Percentiles rank a stretch among this genome's conserved stretches.
phyloP scores from a whole-genome alignment of 768 basidiomycete species.

The Boletus pseudo-olivaceus region DNA sequence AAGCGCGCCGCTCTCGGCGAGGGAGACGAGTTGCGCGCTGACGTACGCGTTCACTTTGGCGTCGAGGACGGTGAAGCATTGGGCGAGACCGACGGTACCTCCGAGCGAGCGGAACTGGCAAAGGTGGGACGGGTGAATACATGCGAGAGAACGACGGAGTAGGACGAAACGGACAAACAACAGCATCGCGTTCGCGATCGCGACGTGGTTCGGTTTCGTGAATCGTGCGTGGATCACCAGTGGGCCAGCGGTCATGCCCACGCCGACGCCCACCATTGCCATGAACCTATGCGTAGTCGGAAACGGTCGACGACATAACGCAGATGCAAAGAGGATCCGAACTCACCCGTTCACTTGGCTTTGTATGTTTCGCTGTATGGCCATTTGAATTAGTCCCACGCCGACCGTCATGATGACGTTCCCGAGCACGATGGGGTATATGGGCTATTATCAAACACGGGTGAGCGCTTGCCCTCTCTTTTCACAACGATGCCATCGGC shows the following conservation, averaged over 20 bases:
- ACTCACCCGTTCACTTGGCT: constrained; percentile 35
- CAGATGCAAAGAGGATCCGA: neutral
- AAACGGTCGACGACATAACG: neutral
- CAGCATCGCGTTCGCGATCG: constrained; percentile 40
- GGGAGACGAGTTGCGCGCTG: constrained; percentile 12
- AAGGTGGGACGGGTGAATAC: neutral
- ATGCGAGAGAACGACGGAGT: neutral
- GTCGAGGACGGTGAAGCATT: constrained; percentile 48
- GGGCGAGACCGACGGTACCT: constrained; percentile 53
- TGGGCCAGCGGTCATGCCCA: constrained; percentile 40
- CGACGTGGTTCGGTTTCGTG: constrained; percentile 39
- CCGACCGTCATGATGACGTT: constrained; percentile 35
- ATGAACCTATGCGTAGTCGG: constrained; percentile 34
- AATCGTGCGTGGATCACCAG: constrained; percentile 45
- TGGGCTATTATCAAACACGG: constrained; percentile 30
- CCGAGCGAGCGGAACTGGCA: constrained; percentile 45
- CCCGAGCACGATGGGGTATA: constrained; percentile 41
- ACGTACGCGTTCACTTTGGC: constrained; percentile 39
- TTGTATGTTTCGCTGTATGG: constrained; percentile 37
- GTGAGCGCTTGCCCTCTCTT: neutral
- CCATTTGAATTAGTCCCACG: constrained; percentile 42
- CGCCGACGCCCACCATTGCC: constrained; percentile 42
- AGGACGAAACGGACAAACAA: constrained; percentile 38
- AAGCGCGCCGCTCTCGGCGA: constrained; percentile 23
- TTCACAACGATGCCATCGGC: neutral